Conservation (phyloP, 2,329 filamentous ascomycete genomes). For the Stemphylium vesicarium region DNA sequence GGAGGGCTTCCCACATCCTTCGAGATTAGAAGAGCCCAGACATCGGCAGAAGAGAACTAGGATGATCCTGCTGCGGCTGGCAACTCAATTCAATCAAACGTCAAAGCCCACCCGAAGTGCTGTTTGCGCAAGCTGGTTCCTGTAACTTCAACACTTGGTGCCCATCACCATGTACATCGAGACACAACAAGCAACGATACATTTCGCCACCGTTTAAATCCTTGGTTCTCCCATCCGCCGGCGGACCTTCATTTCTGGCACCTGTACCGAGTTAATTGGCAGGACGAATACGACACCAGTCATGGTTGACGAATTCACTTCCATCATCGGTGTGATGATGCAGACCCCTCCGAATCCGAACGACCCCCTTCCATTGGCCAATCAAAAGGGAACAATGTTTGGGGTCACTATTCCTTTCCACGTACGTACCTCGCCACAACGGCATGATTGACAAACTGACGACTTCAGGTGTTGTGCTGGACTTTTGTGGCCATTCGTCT, state of each 20-base stretch:
- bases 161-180: too few relatives aligned
- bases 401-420: conserved; percentile 38
- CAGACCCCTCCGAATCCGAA: conserved; percentile 32
- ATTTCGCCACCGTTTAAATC: background rate
- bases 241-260: background rate
- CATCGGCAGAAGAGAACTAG: background rate
- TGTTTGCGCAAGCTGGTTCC: background rate
- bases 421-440: conserved; percentile 15
- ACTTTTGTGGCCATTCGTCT: conserved; percentile 34
- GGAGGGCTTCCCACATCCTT: background rate
- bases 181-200: background rate
- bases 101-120: background rate
- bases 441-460: conserved; percentile 7
- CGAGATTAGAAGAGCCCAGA: background rate
- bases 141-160: background rate
- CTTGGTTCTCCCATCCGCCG: background rate
- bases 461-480: conserved; percentile 32
- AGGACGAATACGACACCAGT: background rate
- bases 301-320: conserved; percentile 17
- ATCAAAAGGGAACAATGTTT: conserved; percentile 30
- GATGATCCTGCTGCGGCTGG: background rate
- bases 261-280: background rate
- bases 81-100: background rate
- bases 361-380: conserved; percentile 28
- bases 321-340: conserved; percentile 24